Evolutionary conservation across 129 eudicot genomes (phyloP).

Genomic region (Arctium lappa): DNA sequence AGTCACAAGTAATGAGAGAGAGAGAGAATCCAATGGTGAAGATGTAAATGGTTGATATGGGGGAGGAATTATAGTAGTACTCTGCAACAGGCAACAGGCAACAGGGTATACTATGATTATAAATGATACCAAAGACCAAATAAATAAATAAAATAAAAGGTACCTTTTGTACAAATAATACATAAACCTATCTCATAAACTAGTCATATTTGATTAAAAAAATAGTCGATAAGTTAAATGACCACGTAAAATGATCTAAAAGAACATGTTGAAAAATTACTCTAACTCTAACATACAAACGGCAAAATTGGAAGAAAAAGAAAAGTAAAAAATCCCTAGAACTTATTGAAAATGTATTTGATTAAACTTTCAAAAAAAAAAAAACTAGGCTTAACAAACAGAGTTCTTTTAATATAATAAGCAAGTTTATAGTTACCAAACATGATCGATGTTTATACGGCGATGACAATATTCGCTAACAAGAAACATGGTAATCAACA

Average conservation of each 20-base stretch:
- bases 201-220: neutral
- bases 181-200: neutral
- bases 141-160: neutral
- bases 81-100: slow-evolving; percentile 10
- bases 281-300: neutral
- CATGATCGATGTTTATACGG: no score
- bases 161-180: neutral
- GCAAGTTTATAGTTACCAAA: no score
- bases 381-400: no score
- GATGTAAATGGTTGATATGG: slow-evolving; percentile 6
- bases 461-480: neutral
- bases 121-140: neutral
- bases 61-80: neutral
- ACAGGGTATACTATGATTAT: neutral
- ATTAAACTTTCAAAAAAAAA: no score
- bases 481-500: neutral
- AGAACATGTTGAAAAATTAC: neutral
- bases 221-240: neutral
- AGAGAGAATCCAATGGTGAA: slow-evolving; percentile 16
- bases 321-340: no score
- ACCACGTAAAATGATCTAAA: neutral
- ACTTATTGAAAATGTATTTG: no score
- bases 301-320: neutral
- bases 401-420: no score
- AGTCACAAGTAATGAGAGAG: slow-evolving; percentile 7